Percentiles rank a stretch among this genome's conserved stretches.
phyloP scores from a whole-genome alignment of 2,329 filamentous ascomycete genomes.

The Paecilomyces sp. region DNA sequence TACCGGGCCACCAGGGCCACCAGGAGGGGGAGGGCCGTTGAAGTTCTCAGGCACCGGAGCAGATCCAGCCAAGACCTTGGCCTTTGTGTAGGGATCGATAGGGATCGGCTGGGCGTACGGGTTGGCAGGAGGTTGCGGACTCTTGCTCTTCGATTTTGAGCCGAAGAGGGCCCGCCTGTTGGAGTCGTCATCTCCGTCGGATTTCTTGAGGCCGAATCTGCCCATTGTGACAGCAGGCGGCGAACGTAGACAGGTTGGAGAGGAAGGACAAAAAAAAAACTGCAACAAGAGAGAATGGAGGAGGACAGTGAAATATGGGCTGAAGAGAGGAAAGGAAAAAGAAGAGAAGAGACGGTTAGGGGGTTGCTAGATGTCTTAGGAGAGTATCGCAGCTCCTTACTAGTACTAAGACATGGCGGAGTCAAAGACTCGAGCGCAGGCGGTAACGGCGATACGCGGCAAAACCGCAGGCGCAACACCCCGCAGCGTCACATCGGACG shows the following conservation, averaged over 20 bases:
- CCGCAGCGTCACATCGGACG: neutral
- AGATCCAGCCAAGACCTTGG: conserved; percentile 38
- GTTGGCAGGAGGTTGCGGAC: conserved; percentile 44
- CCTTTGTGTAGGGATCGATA: conserved; percentile 49
- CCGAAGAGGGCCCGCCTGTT: conserved; percentile 55
- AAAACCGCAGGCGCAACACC: neutral
- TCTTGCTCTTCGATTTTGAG: conserved; percentile 48
- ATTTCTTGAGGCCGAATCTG: conserved; percentile 45
- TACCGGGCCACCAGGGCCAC: conserved; percentile 3
- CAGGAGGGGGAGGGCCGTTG: conserved; percentile 14
- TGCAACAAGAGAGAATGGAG: neutral
- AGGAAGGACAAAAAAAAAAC: neutral
- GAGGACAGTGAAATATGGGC: neutral
- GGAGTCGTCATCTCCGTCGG: conserved; percentile 44
- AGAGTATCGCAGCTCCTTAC: neutral
- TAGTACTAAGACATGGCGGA: neutral
- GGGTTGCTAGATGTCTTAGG: neutral
- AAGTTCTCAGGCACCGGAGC: conserved; percentile 23
- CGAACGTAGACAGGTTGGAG: neutral
- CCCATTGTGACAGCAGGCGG: conserved; percentile 9
- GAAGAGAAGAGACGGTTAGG: neutral
- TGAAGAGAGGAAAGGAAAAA: neutral
- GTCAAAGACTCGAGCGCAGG: neutral
- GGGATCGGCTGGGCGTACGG: conserved; percentile 50
- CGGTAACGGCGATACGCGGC: neutral